phyloP scores from a whole-genome alignment of 768 basidiomycete genomes.

The Termitomyces sp. region DNA sequence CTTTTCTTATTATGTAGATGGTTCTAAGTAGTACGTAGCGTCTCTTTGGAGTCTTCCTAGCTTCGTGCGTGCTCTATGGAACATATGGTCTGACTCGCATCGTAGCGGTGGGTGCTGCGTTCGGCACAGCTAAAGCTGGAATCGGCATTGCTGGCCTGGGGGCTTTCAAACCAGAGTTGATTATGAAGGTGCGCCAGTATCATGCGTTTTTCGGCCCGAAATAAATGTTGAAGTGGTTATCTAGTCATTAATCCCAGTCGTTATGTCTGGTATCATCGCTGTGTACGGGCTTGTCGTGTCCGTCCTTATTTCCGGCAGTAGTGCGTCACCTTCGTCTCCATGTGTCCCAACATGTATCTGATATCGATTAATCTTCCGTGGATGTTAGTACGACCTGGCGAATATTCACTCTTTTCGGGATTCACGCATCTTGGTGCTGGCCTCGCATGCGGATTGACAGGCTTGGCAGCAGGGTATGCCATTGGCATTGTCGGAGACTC shows the following conservation, averaged over 20 bases:
- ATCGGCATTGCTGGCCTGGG: constrained; percentile 96
- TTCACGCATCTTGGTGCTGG: constrained; percentile 93
- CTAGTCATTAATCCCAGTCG: constrained; percentile 91
- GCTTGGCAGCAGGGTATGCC: constrained; percentile 90
- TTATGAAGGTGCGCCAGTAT: constrained; percentile 79
- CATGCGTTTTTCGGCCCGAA: neutral
- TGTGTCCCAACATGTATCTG: neutral
- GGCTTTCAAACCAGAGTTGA: constrained; percentile 89
- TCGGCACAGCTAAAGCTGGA: constrained; percentile 94
- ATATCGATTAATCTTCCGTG: neutral
- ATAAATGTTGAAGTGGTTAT: neutral
- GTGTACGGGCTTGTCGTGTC: constrained; percentile 97
- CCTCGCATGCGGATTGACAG: constrained; percentile 85
- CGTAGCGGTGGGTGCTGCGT: constrained; percentile 88
- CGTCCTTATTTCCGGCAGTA: constrained; percentile 76
- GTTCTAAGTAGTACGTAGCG: constrained; percentile 80
- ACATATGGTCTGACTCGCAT: neutral
- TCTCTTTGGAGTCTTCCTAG: neutral
- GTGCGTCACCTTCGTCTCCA: constrained; percentile 23
- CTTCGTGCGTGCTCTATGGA: neutral
- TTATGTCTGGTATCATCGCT: constrained; percentile 98
- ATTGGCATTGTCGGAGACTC: constrained; percentile 94
- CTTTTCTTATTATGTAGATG: constrained; percentile 54
- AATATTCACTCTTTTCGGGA: constrained; percentile 81
- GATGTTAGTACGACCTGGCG: constrained; percentile 51